Evolutionary conservation across 345 rosid species (phyloP).

Genomic region (Eucalyptus marginata): DNA sequence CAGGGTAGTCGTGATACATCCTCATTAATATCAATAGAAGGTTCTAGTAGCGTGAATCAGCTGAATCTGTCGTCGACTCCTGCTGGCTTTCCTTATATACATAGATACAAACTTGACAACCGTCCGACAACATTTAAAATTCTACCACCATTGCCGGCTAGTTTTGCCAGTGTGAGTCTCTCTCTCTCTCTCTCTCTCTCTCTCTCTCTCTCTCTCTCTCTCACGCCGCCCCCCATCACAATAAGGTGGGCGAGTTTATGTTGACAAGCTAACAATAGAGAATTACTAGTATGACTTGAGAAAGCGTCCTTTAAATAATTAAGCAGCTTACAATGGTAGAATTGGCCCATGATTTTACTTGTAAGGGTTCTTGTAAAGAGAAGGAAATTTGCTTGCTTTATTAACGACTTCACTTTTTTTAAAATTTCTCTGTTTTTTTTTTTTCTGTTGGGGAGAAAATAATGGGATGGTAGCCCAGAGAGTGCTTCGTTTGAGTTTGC

Average conservation of each 20-base stretch:
- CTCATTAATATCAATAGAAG: conserved; percentile 15
- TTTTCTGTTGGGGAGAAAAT: neutral
- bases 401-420: neutral
- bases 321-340: neutral
- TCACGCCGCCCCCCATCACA: neutral
- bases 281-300: neutral
- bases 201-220: neutral
- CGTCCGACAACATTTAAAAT: conserved; percentile 70
- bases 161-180: conserved; percentile 57
- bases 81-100: conserved; percentile 16
- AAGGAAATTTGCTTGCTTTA: neutral
- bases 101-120: conserved; percentile 78
- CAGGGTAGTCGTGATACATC: conserved; percentile 18
- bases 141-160: conserved; percentile 66
- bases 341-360: neutral
- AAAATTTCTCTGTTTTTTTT: neutral
- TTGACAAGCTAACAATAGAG: neutral
- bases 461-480: neutral
- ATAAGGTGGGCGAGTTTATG: neutral
- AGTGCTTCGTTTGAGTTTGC: neutral
- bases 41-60: conserved; percentile 32
- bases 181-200: neutral
- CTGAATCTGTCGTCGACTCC: conserved; percentile 17
- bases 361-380: neutral
- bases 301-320: neutral